These are phyloP conservation scores for Priceomyces carsonii DNA, from an alignment of 805 yeast genomes.

Conservation along the genomic window DNA sequence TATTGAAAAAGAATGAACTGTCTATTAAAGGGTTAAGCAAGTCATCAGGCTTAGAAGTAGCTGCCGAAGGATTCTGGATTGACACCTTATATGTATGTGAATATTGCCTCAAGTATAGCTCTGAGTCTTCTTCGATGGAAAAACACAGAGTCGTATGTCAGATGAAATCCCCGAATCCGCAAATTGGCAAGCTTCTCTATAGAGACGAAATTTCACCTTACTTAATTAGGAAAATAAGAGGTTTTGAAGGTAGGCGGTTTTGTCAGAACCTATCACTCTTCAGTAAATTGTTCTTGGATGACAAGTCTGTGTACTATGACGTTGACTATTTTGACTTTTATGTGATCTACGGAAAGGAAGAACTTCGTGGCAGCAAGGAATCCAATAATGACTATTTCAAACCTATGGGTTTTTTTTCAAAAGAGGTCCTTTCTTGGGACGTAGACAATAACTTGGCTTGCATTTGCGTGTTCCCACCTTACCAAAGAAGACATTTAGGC, in stretches of 20 bases:
- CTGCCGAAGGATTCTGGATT: conserved; percentile 46
- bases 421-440: conserved; percentile 78
- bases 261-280: conserved; percentile 83
- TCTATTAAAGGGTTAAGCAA: conserved; percentile 15
- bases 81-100: conserved; percentile 72
- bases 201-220: conserved; percentile 48
- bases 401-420: conserved; percentile 92
- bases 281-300: conserved; percentile 85
- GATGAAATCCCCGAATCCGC: conserved; percentile 29
- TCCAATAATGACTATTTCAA: conserved; percentile 14
- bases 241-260: conserved; percentile 61
- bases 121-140: conserved; percentile 41
- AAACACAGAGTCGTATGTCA: conserved; percentile 52
- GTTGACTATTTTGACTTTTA: conserved; percentile 81
- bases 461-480: conserved; percentile 89
- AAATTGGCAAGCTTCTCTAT: conserved; percentile 71
- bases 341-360: conserved; percentile 58
- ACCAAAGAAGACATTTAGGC: conserved; percentile 77
- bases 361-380: conserved; percentile 8
- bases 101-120: conserved; percentile 80
- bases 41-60: conserved; percentile 4
- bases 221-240: conserved; percentile 66
- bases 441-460: conserved; percentile 83
- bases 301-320: conserved; percentile 82
- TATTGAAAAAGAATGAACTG: conserved; percentile 9